These are phyloP conservation scores for Spirogloea muscicola DNA, from an alignment of 139 green algal species.

Conservation along the genomic window DNA sequence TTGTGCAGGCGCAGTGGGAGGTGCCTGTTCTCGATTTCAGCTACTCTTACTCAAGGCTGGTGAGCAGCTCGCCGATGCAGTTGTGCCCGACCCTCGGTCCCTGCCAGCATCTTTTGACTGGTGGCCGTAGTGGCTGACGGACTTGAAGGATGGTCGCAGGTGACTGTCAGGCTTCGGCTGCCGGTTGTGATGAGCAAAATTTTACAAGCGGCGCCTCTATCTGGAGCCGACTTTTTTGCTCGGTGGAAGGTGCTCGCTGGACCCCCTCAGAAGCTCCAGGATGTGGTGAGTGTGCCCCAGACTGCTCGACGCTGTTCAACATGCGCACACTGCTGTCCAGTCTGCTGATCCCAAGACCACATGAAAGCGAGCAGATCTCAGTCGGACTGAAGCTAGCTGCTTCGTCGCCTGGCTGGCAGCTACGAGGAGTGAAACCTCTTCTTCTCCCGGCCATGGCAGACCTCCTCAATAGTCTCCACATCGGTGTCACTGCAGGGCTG, in stretches of 20 bases:
- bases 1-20: slow-evolving; percentile 48
- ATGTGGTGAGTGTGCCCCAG: slow-evolving; percentile 53
- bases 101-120: too few relatives aligned
- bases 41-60: too few relatives aligned
- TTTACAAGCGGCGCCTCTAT: slow-evolving; percentile 52
- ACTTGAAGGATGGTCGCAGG: too few relatives aligned
- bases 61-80: too few relatives aligned
- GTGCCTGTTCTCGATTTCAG: slow-evolving; percentile 57
- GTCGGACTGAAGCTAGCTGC: too few relatives aligned
- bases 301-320: too few relatives aligned
- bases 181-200: slow-evolving; percentile 29
- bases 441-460: slow-evolving; percentile 14
- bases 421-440: slow-evolving; percentile 28
- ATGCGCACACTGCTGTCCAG: too few relatives aligned
- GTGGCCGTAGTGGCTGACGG: too few relatives aligned
- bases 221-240: slow-evolving; percentile 69
- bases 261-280: slow-evolving; percentile 56
- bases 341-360: too few relatives aligned
- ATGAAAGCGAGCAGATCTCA: too few relatives aligned
- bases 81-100: too few relatives aligned
- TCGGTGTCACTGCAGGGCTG: slow-evolving; percentile 20
- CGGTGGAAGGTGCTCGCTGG: slow-evolving; percentile 65
- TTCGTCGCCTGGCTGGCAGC: too few relatives aligned
- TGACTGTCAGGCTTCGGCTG: slow-evolving; percentile 30
- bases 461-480: slow-evolving; percentile 18